Evolutionary conservation across 169 alveolate genomes (phyloP).

Genomic region (Hammondia hammondi): DNA sequence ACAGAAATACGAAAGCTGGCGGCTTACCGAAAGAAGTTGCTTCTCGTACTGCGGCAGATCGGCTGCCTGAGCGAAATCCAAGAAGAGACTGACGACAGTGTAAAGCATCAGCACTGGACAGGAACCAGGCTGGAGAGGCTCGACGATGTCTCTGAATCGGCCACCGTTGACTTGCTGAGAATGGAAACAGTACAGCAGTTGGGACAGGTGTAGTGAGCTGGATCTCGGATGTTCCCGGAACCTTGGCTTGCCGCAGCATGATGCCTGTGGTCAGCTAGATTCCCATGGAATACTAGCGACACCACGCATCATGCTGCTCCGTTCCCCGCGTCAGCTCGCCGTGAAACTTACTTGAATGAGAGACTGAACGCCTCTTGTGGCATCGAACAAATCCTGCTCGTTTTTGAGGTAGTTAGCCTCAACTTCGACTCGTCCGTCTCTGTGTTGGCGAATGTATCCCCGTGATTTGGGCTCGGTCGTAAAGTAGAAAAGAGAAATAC

Average conservation of each 20-base stretch:
- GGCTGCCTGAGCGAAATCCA: conserved; percentile 14
- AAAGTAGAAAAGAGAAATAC: conserved; percentile 75
- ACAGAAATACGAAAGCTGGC: background rate
- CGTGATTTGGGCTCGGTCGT: conserved; percentile 80
- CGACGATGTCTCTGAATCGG: background rate
- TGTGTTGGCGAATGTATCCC: conserved; percentile 71
- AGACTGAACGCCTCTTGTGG: conserved; percentile 70
- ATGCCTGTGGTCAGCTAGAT: background rate
- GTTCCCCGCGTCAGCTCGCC: background rate
- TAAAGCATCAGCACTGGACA: conserved; percentile 41
- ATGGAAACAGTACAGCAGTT: background rate
- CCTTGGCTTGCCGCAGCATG: no score
- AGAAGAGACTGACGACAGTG: conserved; percentile 1
- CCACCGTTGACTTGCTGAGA: conserved; percentile 37
- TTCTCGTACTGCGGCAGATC: conserved; percentile 10
- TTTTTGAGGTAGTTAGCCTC: conserved; percentile 75
- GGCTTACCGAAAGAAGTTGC: conserved; percentile 42
- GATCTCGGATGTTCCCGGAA: no score
- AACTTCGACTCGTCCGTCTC: conserved; percentile 71
- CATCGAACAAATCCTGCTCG: conserved; percentile 75
- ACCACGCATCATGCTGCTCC: no score
- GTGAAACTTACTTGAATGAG: background rate
- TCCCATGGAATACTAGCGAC: background rate
- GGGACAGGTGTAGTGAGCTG: no score
- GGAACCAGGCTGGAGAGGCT: conserved; percentile 27